These are phyloP conservation scores for Peronospora belbahrii DNA, from an alignment of 352 stramenopile genomes.

Conservation along the genomic window DNA sequence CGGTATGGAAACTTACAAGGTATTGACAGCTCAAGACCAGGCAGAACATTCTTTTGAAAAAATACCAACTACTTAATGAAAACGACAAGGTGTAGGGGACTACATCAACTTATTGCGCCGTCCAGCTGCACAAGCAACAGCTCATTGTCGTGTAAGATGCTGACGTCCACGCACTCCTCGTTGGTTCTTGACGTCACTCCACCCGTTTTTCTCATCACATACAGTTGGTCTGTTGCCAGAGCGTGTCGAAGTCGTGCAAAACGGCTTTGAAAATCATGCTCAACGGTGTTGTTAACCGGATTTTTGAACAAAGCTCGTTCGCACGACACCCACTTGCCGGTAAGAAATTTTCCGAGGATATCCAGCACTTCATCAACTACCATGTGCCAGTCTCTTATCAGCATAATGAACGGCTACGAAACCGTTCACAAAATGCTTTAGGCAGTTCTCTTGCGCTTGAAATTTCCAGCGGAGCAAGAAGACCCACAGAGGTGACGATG, in stretches of 20 bases:
- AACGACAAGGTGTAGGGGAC: not conserved
- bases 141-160: not conserved
- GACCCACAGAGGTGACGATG: conserved; percentile 13
- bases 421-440: conserved; percentile 4
- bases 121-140: no score
- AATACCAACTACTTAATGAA: not conserved
- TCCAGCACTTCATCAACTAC: conserved; percentile 13
- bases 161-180: conserved; percentile 1
- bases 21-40: conserved; percentile 4
- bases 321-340: conserved; percentile 7
- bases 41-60: conserved; percentile 2
- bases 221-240: conserved; percentile 16
- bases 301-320: conserved; percentile 12
- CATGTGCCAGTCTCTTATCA: conserved; percentile 9
- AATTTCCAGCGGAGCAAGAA: conserved; percentile 2
- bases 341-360: conserved; percentile 12
- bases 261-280: conserved; percentile 5
- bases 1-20: not conserved
- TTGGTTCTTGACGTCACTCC: not conserved
- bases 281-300: conserved; percentile 2
- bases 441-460: conserved; percentile 1
- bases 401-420: conserved; percentile 6
- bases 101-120: not conserved
- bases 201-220: conserved; percentile 8
- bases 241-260: conserved; percentile 18